phyloP scores from a whole-genome alignment of 768 basidiomycete species.

The Porpolomopsis calyptriformis region DNA sequence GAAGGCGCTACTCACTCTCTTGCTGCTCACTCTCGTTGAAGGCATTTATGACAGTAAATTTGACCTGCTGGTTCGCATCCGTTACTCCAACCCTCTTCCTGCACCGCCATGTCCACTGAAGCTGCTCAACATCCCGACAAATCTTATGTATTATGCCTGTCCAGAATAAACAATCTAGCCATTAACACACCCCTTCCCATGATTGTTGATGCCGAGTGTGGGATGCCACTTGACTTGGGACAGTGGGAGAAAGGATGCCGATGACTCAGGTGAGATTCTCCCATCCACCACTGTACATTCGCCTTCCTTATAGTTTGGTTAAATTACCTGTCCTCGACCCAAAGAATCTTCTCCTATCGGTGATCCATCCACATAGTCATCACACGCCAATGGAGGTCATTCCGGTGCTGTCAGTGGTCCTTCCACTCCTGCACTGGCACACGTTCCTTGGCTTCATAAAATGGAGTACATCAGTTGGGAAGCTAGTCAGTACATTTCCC shows the following conservation, averaged over 20 bases:
- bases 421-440: conserved; percentile 37
- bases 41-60: conserved; percentile 46
- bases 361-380: conserved; percentile 43
- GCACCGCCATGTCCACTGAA: conserved; percentile 97
- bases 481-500: conserved; percentile 37
- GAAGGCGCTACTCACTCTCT: too few relatives aligned
- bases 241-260: conserved; percentile 66
- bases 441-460: conserved; percentile 87
- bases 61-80: conserved; percentile 85
- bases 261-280: conserved; percentile 49
- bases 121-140: conserved; percentile 83
- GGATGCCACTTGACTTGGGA: conserved; percentile 89
- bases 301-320: not conserved
- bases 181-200: conserved; percentile 81
- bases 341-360: conserved; percentile 65
- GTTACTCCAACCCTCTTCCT: conserved; percentile 90
- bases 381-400: conserved; percentile 33
- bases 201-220: conserved; percentile 94
- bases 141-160: conserved; percentile 76
- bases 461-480: conserved; percentile 79
- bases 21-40: too few relatives aligned
- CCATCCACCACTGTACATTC: not conserved
- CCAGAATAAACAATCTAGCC: conserved; percentile 72
- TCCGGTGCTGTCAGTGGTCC: conserved; percentile 26
- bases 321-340: conserved; percentile 57